Conservation (phyloP, 2,329 filamentous ascomycete species). For the Cladosporium sphaerospermum region DNA sequence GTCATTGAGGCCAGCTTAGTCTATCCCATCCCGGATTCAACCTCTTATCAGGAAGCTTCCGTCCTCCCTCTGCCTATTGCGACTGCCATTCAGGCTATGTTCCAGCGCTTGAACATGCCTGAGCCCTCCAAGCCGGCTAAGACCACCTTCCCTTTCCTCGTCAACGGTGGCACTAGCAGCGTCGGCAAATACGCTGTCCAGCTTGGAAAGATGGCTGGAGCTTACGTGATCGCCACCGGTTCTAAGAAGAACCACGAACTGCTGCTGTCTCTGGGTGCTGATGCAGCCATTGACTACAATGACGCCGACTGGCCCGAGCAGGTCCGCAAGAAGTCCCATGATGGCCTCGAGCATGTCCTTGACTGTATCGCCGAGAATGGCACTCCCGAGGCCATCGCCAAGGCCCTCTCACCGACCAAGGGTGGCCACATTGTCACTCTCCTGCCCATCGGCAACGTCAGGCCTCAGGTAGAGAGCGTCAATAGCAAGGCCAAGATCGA, state of each 20-base stretch:
- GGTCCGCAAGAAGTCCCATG: constrained; percentile 12
- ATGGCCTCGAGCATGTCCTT: constrained; percentile 41
- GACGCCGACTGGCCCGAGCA: constrained; percentile 11
- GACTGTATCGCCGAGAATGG: constrained; percentile 51
- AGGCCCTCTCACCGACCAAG: constrained; percentile 38
- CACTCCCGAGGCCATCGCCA: constrained; percentile 44
- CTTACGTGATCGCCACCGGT: constrained; percentile 33
- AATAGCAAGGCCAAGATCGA: constrained; percentile 46
- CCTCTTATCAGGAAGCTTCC: constrained; percentile 30
- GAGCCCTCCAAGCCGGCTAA: constrained; percentile 32
- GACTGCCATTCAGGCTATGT: constrained; percentile 36
- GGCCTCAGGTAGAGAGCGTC: constrained; percentile 46
- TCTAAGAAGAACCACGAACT: constrained; percentile 21
- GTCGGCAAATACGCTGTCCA: constrained; percentile 31
- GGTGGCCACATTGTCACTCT: constrained; percentile 52
- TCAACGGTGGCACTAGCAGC: constrained; percentile 29
- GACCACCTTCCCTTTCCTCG: constrained; percentile 30
- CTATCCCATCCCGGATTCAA: constrained; percentile 30
- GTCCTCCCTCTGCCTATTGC: constrained; percentile 39
- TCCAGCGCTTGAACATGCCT: constrained; percentile 43
- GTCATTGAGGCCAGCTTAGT: constrained; percentile 24
- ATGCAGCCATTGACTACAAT: constrained; percentile 14
- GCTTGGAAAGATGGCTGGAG: constrained; percentile 47
- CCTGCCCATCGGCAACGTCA: constrained; percentile 54
- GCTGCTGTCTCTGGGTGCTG: constrained; percentile 16